phyloP scores from a whole-genome alignment of 225 moss, liverwort and hornwort genomes.

The Physcomitrium patens region DNA sequence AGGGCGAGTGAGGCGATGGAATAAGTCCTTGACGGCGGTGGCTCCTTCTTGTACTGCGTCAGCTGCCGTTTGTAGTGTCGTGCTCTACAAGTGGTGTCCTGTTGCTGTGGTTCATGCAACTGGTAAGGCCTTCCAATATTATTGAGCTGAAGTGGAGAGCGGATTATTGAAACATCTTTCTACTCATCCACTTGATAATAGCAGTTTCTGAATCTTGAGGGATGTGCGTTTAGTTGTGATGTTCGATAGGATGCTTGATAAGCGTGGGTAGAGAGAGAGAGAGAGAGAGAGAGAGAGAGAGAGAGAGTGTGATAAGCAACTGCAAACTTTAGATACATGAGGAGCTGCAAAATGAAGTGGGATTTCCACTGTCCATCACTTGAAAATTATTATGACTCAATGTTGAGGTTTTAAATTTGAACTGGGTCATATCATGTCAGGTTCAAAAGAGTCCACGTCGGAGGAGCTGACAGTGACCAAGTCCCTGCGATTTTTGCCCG shows the following conservation, averaged over 20 bases:
- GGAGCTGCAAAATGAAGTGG: neutral
- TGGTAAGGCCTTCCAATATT: neutral
- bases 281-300: no score
- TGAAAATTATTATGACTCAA: no score
- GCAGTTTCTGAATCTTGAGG: neutral
- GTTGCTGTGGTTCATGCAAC: conserved; percentile 3
- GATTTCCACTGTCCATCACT: no score
- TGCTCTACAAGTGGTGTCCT: conserved; percentile 37
- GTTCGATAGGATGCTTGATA: neutral
- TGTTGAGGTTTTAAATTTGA: no score
- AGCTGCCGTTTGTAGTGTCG: neutral
- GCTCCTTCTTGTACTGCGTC: neutral
- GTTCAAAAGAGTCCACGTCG: conserved; percentile 26
- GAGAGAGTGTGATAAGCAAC: no score
- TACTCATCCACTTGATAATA: neutral
- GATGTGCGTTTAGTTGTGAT: neutral
- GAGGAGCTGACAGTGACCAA: conserved; percentile 28
- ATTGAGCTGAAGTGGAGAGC: no score
- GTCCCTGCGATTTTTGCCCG: conserved; percentile 28
- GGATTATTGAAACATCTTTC: neutral
- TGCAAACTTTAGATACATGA: no score
- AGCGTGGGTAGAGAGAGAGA: neutral
- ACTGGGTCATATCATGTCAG: conserved; percentile 8
- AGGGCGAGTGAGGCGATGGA: no score
- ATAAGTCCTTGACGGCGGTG: no score